Base-by-base conservation (phyloP, 139 green algal species). In the Tetratostichococcus sp. region DNA sequence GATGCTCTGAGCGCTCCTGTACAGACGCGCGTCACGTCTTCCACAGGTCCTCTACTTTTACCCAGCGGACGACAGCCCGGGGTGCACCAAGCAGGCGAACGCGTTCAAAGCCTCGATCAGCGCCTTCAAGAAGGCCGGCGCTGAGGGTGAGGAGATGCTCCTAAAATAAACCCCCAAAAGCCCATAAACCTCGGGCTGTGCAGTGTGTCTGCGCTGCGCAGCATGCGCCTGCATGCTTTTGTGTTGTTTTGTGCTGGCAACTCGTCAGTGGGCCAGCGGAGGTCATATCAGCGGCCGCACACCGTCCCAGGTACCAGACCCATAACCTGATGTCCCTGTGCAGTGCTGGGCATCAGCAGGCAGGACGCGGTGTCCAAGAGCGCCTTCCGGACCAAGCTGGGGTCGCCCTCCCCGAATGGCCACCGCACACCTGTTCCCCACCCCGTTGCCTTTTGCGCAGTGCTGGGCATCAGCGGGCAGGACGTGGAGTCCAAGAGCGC, bases 31-130 rank as follows among this genome's bases (percentile, higher is more conserved):
- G 39, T 22, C 39, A 50, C 8, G 39, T 50, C n/a, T n/a, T n/a
- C n/a, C 39, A 14, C 39, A 50, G 39, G 39, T 35, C 30, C 33
- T 76, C 2, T 76, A 76, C 58, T 76, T 76, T 32, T 76, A 76
- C 58, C 71, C 71, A 26, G 19, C 71, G 22, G 71, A 76, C 57
- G 58, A 35, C 57, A 35, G 26, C 11, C 57, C 57, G 26, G 71
- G 71, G 22, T 76, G 71, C 71, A 76, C 71, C 0, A 76, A 70
- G 71, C 71, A 76, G 58, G 71, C 71, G 3, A 58, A 70, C 3
- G 71, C 71, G 6, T 70, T 76, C 32, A 76, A 70, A 17, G 4
- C 30, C 1, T 59, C 57, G 1, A 35, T 70, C 32, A 30, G 58
- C 26, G 58, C 21, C 57, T 76, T 76, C 57, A 70, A 70, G 57